Conservation (phyloP, 106 monocot genomes). For the Dactylorhiza incarnata region DNA sequence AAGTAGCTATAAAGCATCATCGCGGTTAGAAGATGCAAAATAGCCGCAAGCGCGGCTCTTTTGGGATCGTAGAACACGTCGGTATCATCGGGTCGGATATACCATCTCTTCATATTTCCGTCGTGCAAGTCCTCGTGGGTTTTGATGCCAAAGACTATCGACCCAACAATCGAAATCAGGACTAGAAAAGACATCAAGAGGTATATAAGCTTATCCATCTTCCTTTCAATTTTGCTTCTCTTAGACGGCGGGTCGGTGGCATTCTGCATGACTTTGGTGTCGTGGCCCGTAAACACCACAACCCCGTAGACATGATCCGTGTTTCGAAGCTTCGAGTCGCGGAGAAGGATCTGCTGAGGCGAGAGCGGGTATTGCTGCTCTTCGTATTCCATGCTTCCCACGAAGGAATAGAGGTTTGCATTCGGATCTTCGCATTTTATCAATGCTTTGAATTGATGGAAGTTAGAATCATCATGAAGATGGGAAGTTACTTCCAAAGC, state of each 20-base stretch:
- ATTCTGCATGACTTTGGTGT: conserved; percentile 95
- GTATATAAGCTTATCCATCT: conserved; percentile 85
- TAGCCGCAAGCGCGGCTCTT: conserved; percentile 32
- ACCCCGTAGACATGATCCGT: conserved; percentile 76
- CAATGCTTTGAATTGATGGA: conserved; percentile 44
- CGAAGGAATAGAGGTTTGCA: conserved; percentile 72
- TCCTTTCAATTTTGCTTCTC: conserved; percentile 79
- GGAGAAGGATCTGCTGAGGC: conserved; percentile 75
- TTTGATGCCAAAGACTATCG: conserved; percentile 65
- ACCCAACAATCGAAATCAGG: conserved; percentile 54
- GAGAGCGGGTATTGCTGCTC: conserved; percentile 61
- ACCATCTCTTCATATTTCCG: conserved; percentile 71
- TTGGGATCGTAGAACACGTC: conserved; percentile 50
- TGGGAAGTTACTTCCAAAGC: conserved; percentile 54
- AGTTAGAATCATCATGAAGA: conserved; percentile 53
- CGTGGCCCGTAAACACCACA: conserved; percentile 80
- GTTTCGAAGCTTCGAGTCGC: conserved; percentile 87
- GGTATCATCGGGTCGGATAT: conserved; percentile 58
- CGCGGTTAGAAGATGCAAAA: conserved; percentile 77
- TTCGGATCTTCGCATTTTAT: conserved; percentile 89
- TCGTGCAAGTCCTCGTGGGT: conserved; percentile 40
- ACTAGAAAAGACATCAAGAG: conserved; percentile 51
- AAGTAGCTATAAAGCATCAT: conserved; percentile 88
- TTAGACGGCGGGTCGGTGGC: conserved; percentile 80
- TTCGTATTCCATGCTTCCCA: conserved; percentile 63